Percentiles rank a stretch among this genome's conserved stretches.
phyloP scores from a whole-genome alignment of 805 yeast species.

The Metschnikowia picachoensis region DNA sequence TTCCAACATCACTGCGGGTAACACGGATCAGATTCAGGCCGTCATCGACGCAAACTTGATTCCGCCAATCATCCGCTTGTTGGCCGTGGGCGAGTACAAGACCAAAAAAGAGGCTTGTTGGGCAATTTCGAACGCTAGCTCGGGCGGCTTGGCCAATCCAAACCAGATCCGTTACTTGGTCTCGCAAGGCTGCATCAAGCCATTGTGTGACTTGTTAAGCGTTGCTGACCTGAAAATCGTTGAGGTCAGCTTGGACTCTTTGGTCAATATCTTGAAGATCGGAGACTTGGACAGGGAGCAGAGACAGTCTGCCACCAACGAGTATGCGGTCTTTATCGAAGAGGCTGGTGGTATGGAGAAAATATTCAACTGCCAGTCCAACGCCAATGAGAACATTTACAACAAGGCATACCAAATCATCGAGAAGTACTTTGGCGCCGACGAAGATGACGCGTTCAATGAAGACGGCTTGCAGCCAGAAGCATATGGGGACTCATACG shows the following conservation, averaged over 20 bases:
- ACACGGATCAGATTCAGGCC: slow-evolving; percentile 91
- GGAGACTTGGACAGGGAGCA: slow-evolving; percentile 91
- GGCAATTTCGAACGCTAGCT: slow-evolving; percentile 97
- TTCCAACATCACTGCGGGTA: slow-evolving; percentile 97
- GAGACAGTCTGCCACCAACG: slow-evolving; percentile 64
- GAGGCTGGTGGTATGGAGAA: slow-evolving; percentile 99
- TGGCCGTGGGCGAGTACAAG: slow-evolving; percentile 82
- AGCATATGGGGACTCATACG: slow-evolving; percentile 78
- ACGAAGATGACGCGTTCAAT: slow-evolving; percentile 70
- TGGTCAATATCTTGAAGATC: slow-evolving; percentile 88
- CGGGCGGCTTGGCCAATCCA: slow-evolving; percentile 89
- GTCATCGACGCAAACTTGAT: slow-evolving; percentile 92
- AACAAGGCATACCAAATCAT: slow-evolving; percentile 86
- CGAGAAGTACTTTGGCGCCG: slow-evolving; percentile 86
- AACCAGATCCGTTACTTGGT: slow-evolving; percentile 93
- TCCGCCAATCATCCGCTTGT: slow-evolving; percentile 83
- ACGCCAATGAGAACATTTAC: slow-evolving; percentile 88
- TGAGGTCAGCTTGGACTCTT: slow-evolving; percentile 92
- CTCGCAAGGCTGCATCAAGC: slow-evolving; percentile 93
- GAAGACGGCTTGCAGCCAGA: slow-evolving; percentile 67
- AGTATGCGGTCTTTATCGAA: slow-evolving; percentile 87
- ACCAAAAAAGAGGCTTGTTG: slow-evolving; percentile 98
- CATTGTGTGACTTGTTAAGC: slow-evolving; percentile 85
- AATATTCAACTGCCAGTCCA: slow-evolving; percentile 87
- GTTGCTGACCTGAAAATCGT: slow-evolving; percentile 88